A percentile compares a stretch with the other conserved stretches of the same genome.
phyloP scores from a whole-genome alignment of 1,139 yeast genomes.

The Pichia sp. region DNA sequence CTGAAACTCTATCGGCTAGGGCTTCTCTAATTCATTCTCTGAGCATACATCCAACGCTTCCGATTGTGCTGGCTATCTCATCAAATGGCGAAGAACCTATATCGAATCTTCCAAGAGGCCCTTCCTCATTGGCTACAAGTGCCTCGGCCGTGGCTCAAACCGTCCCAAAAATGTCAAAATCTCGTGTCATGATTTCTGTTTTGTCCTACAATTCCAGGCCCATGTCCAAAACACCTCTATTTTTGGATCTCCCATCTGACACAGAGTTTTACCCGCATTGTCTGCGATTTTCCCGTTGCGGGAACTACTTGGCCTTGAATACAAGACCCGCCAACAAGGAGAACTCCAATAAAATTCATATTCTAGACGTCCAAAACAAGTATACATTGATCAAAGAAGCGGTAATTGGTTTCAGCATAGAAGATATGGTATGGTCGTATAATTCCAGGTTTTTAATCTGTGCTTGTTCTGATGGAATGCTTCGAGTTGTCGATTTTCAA shows the following conservation, averaged over 20 bases:
- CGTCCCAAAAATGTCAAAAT: background rate
- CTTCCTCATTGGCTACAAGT: background rate
- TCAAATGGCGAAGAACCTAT: background rate
- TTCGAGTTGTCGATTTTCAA: conserved; percentile 3
- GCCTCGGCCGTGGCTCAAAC: background rate
- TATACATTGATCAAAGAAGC: conserved; percentile 1
- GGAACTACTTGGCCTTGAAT: conserved; percentile 7
- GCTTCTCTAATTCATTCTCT: background rate
- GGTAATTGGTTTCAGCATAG: background rate
- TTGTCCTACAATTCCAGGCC: background rate
- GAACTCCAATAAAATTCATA: background rate
- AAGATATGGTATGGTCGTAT: conserved; percentile 8
- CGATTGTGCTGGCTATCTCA: background rate
- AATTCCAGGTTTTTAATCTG: conserved; percentile 1
- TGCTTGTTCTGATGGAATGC: conserved; percentile 9
- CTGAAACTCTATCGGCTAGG: conserved; percentile 1
- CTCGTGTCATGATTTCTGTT: background rate
- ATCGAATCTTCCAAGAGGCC: conserved; percentile 1
- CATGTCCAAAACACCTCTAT: conserved; percentile 2
- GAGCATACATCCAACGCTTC: conserved; percentile 1
- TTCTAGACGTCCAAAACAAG: conserved; percentile 3
- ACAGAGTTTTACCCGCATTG: conserved; percentile 2
- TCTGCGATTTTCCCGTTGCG: conserved; percentile 8
- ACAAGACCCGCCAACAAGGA: background rate
- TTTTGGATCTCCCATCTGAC: background rate